Percentiles rank a stretch among this genome's conserved stretches.
Evolutionary conservation across 2,329 filamentous ascomycete genomes (phyloP).

Genomic region (Trichoderma harzianum): DNA sequence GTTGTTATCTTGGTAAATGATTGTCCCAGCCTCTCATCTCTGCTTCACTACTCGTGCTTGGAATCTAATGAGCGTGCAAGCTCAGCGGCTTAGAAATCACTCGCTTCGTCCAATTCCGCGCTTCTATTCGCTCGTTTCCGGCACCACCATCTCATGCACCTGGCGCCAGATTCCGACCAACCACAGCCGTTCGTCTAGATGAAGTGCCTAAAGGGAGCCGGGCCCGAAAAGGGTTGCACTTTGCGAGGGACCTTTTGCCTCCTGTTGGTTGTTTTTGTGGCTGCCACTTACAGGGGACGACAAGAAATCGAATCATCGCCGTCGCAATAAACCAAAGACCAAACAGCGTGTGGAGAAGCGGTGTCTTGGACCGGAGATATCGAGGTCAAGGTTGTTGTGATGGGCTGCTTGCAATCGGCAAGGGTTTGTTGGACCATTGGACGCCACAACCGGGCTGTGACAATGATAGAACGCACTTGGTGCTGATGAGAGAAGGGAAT

Average conservation of each 20-base stretch:
- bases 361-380: neutral
- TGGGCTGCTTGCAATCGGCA: slow-evolving; percentile 5
- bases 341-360: neutral
- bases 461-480: neutral
- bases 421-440: slow-evolving; percentile 13
- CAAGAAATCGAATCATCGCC: neutral
- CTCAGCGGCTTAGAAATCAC: slow-evolving; percentile 1
- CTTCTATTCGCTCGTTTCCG: slow-evolving; percentile 7
- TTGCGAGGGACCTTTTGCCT: neutral
- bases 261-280: neutral
- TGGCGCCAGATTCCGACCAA: slow-evolving; percentile 8
- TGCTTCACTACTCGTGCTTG: neutral
- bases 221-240: neutral
- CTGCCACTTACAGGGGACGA: neutral
- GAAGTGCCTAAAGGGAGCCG: neutral
- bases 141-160: neutral
- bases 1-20: neutral
- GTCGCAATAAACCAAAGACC: neutral
- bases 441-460: slow-evolving; percentile 3
- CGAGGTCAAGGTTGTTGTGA: neutral
- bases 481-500: neutral
- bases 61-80: neutral
- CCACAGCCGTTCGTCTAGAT: neutral
- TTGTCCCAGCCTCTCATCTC: neutral
- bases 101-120: neutral